Percentiles rank a stretch among this genome's conserved stretches.
Evolutionary conservation across 2,329 filamentous ascomycete species (phyloP).

Genomic region (Cadophora luteo-olivacea): DNA sequence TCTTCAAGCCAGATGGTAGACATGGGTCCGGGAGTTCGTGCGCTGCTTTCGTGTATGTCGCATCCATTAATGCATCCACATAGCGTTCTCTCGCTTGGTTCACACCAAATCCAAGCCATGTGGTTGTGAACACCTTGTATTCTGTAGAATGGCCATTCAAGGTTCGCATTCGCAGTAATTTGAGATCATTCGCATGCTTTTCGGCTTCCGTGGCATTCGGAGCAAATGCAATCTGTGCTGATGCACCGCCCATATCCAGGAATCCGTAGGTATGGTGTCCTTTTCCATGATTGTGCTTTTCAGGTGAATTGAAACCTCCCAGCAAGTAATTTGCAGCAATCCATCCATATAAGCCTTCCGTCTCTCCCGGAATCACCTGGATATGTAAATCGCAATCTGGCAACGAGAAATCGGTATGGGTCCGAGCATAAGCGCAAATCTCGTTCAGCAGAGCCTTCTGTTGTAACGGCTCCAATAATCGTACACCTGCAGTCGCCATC

Average conservation of each 20-base stretch:
- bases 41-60: slow-evolving; percentile 62
- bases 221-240: slow-evolving; percentile 96
- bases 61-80: slow-evolving; percentile 75
- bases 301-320: slow-evolving; percentile 83
- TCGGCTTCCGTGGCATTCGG: slow-evolving; percentile 89
- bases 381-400: slow-evolving; percentile 91
- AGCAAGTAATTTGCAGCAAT: slow-evolving; percentile 95
- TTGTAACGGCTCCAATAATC: slow-evolving; percentile 77
- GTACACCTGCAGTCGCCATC: slow-evolving; percentile 95
- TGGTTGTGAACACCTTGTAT: slow-evolving; percentile 91
- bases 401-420: slow-evolving; percentile 79
- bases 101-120: slow-evolving; percentile 97
- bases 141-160: slow-evolving; percentile 80
- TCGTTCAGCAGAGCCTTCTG: slow-evolving; percentile 75
- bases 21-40: slow-evolving; percentile 88
- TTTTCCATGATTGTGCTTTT: slow-evolving; percentile 80
- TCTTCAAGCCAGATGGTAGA: slow-evolving; percentile 77
- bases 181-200: slow-evolving; percentile 89
- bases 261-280: slow-evolving; percentile 96
- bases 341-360: slow-evolving; percentile 96
- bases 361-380: slow-evolving; percentile 94
- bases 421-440: slow-evolving; percentile 82
- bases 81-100: slow-evolving; percentile 90
- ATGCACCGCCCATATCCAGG: slow-evolving; percentile 97
- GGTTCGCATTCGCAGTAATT: slow-evolving; percentile 82